These are phyloP conservation scores for Aureobasidium sp. DNA, from an alignment of 2,329 filamentous ascomycete genomes.

Conservation along the genomic window DNA sequence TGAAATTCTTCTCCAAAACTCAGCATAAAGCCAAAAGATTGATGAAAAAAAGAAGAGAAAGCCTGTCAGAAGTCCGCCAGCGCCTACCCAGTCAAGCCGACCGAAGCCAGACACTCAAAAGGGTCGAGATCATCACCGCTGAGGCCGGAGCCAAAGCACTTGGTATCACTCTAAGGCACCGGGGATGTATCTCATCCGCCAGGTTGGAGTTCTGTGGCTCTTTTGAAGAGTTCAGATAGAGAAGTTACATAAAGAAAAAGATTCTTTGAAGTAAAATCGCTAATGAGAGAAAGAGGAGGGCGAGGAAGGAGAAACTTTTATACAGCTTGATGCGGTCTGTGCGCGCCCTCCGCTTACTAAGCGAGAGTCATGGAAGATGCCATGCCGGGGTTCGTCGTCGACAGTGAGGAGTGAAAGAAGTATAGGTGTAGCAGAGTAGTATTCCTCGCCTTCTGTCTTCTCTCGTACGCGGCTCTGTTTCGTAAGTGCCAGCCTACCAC, in stretches of 20 bases:
- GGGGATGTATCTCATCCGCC: constrained; percentile 86
- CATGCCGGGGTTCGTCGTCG: too few species aligned
- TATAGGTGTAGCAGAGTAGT: too few species aligned
- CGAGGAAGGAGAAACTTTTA: not conserved
- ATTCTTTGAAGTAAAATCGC: constrained; percentile 49
- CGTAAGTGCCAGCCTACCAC: too few species aligned
- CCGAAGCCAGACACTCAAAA: constrained; percentile 16
- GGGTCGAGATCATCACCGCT: constrained; percentile 18
- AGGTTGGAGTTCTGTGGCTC: constrained; percentile 90
- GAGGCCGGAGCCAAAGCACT: constrained; percentile 9
- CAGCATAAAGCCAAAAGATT: constrained; percentile 3
- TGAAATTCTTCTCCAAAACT: constrained; percentile 10
- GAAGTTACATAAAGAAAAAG: constrained; percentile 92
- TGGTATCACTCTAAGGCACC: constrained; percentile 76
- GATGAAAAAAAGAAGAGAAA: constrained; percentile 9
- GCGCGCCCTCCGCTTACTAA: not conserved
- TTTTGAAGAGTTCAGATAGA: constrained; percentile 80
- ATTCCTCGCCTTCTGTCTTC: too few species aligned
- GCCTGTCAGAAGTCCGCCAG: constrained; percentile 18
- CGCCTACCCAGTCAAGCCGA: constrained; percentile 16
- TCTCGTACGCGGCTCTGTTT: too few species aligned
- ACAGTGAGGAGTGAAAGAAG: not conserved
- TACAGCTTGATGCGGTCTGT: not conserved
- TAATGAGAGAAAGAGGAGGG: constrained; percentile 14
- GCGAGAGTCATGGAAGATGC: not conserved